Conservation (phyloP, 2,329 filamentous ascomycete species). For the Thielaviopsis populi region DNA sequence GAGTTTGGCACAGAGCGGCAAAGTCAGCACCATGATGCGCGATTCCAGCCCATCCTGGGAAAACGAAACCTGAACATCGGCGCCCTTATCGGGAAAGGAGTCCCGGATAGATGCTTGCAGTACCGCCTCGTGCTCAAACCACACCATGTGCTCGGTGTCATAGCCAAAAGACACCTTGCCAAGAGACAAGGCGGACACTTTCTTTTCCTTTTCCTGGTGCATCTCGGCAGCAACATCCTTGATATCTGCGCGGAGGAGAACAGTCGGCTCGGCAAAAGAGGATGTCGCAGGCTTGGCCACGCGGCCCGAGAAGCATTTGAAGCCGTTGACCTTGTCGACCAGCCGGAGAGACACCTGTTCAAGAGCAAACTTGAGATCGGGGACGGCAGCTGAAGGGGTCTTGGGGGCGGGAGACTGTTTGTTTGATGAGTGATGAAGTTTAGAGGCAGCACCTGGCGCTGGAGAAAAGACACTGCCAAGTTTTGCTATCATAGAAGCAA, state of each 20-base stretch:
- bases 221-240: conserved; percentile 23
- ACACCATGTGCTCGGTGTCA: conserved; percentile 45
- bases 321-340: conserved; percentile 37
- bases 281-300: conserved; percentile 18
- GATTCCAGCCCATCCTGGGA: conserved; percentile 30
- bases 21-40: conserved; percentile 52
- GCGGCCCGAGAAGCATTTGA: conserved; percentile 36
- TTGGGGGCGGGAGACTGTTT: neutral
- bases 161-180: conserved; percentile 44
- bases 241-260: conserved; percentile 37
- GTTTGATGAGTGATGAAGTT: neutral
- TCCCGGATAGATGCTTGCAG: conserved; percentile 46
- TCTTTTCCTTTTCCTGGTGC: neutral
- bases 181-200: conserved; percentile 21
- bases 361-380: conserved; percentile 30
- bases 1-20: conserved; percentile 60
- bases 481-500: conserved; percentile 36
- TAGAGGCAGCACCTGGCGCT: conserved; percentile 19
- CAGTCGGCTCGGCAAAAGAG: conserved; percentile 23
- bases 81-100: conserved; percentile 39
- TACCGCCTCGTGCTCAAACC: conserved; percentile 42
- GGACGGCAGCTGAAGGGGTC: conserved; percentile 6
- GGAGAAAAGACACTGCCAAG: conserved; percentile 31
- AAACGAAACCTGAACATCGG: conserved; percentile 43
- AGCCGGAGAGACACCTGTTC: conserved; percentile 41